Conservation (phyloP, 1,284 basidiomycete species). For the Trichosporon faecale region DNA sequence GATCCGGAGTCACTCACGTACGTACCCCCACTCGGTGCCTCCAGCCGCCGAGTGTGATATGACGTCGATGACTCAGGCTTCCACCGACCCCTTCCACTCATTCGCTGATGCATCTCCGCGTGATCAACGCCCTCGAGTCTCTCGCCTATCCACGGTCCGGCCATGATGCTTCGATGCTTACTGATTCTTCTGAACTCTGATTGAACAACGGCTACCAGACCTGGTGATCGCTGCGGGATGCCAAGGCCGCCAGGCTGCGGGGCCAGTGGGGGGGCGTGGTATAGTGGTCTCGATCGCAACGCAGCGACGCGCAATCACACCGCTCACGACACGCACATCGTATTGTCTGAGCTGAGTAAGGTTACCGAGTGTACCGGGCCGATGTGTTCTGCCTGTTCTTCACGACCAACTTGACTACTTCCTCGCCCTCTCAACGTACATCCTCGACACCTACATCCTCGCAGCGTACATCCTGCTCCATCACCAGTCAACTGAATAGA, state of each 20-base stretch:
- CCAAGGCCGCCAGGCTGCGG: too few relatives aligned
- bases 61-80: background rate
- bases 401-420: too few relatives aligned
- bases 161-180: background rate
- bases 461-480: too few relatives aligned
- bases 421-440: too few relatives aligned
- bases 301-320: too few relatives aligned
- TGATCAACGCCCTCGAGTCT: background rate
- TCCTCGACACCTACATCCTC: too few relatives aligned
- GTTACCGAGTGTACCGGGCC: too few relatives aligned
- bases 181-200: background rate
- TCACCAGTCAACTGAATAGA: too few relatives aligned
- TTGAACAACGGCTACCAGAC: background rate
- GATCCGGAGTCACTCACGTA: background rate
- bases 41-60: background rate
- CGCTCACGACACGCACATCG: too few relatives aligned
- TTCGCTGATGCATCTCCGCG: background rate
- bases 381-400: too few relatives aligned
- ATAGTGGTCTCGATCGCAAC: background rate
- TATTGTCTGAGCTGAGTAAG: too few relatives aligned
- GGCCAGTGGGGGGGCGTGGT: background rate
- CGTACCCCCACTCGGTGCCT: background rate
- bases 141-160: background rate
- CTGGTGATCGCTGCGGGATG: background rate
- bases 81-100: background rate